Conservation (phyloP, 306 rosid species). For the Oxytropis ochrocephala region DNA sequence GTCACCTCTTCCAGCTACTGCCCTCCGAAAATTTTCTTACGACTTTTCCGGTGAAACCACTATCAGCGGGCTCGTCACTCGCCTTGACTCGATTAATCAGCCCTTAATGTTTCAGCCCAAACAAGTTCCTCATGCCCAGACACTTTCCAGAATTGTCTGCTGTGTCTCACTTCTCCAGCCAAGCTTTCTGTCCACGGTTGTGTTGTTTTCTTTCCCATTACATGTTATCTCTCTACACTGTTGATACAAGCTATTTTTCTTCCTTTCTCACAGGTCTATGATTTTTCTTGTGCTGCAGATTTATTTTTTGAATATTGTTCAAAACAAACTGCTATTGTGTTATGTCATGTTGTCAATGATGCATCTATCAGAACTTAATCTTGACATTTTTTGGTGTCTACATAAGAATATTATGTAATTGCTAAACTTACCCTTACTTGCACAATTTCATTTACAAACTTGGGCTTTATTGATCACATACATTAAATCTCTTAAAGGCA, state of each 20-base stretch:
- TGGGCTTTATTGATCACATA: conserved; percentile 10
- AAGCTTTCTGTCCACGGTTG: too few species aligned
- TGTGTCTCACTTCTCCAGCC: too few species aligned
- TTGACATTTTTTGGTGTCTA: neutral
- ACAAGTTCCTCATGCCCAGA: neutral
- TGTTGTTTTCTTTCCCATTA: too few species aligned
- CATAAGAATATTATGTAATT: neutral
- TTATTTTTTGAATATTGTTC: neutral
- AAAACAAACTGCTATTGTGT: neutral
- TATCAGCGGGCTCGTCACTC: too few species aligned
- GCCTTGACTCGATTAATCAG: too few species aligned
- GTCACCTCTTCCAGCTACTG: too few species aligned
- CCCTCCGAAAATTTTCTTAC: too few species aligned
- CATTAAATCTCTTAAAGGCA: neutral
- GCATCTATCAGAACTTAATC: neutral
- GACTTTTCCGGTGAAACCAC: too few species aligned
- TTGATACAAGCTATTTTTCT: neutral
- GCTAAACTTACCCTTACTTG: neutral
- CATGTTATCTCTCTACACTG: too few species aligned
- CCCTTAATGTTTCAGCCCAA: neutral
- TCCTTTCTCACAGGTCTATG: neutral
- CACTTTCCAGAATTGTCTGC: too few species aligned
- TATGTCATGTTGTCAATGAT: conserved; percentile 5
- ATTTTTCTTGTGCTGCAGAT: neutral
- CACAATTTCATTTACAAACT: neutral